Base-by-base conservation (phyloP, 495 filamentous ascomycete species). In the Neurospora hispaniola region DNA sequence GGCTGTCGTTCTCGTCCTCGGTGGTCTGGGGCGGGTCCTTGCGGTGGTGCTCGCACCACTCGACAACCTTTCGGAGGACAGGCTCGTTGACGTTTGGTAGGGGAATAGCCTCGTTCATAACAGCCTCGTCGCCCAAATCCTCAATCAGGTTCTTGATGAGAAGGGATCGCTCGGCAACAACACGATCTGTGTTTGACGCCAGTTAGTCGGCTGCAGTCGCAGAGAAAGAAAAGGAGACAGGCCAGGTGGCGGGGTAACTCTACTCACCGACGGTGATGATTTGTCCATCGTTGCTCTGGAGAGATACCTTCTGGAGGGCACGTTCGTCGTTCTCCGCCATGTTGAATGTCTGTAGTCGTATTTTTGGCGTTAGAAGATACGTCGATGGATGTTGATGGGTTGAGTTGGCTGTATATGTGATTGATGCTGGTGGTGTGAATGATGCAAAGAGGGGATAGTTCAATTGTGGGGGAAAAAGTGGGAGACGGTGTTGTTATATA, bases 61-160 rank as follows among this genome's bases (percentile, higher is more conserved):
- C 96, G 78, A 98, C 89, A 43, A 99, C 96, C 84, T 99, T 99
- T 80, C 89, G 90, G 23, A 99, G 85, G 68, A 99, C 96, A 6
- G 92, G 86, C 80, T 97, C 94, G 80, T 97, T 97, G 76, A 99
- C 96, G 77, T 98, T 99, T 40, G 93, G 92, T 70, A 83, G 79
- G 0, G 81, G 81, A 72, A 98, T 94, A 9, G 96, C 92, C 44
- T 95, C 91, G 14, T 86, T 84, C 10, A 81, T 85, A 68, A 90
- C 82, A n/a, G 87, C 86, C 11, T 85, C 85, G 23, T 89, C 89
- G 72, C 93, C 94, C 42, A 98, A 84, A 82, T 99, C 96, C 78
- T 97, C 96, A 54, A 99, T 87, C 90, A 99, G 89, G 86, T 98
- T 96, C 88, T 97, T 97, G 87, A 99, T 95, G 27, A 99, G 87